Conservation (phyloP, 2,329 filamentous ascomycete species). For the Cryphonectria carpinicola region DNA sequence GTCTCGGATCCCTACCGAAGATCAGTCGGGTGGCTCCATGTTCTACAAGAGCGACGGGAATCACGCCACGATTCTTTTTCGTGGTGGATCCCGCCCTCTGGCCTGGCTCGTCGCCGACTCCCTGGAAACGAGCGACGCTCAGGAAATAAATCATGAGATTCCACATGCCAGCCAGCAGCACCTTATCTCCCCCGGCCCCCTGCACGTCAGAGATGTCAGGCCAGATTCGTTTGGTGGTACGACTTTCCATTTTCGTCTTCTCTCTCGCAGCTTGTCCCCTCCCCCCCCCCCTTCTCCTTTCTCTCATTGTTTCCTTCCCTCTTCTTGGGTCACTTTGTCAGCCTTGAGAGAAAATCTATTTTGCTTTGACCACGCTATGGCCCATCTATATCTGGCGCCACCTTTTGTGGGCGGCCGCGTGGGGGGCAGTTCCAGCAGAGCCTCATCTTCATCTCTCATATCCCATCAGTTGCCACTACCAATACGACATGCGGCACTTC, state of each 20-base stretch:
- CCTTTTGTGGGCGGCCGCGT: background rate
- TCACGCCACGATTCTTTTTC: constrained; percentile 23
- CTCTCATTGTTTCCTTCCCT: too few species aligned
- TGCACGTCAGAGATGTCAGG: constrained; percentile 13
- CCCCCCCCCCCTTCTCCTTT: too few species aligned
- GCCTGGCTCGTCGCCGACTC: background rate
- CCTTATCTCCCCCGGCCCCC: background rate
- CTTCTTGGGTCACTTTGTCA: background rate
- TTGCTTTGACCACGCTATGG: background rate
- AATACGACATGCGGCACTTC: background rate
- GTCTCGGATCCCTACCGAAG: constrained; percentile 27
- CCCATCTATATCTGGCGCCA: constrained; percentile 7
- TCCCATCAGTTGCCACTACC: background rate
- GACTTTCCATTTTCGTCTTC: constrained; percentile 1
- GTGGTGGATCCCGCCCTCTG: background rate
- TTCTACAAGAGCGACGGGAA: constrained; percentile 10
- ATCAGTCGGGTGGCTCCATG: constrained; percentile 14
- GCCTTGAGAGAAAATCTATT: background rate
- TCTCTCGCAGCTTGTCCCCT: constrained; percentile 1
- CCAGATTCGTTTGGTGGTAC: constrained; percentile 8
- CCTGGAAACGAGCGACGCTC: constrained; percentile 1
- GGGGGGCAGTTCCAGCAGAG: constrained; percentile 8
- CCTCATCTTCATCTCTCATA: background rate
- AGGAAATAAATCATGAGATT: constrained; percentile 6
- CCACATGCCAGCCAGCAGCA: background rate